Base-by-base conservation (phyloP, 805 yeast genomes). In the Lipomyces orientalis region DNA sequence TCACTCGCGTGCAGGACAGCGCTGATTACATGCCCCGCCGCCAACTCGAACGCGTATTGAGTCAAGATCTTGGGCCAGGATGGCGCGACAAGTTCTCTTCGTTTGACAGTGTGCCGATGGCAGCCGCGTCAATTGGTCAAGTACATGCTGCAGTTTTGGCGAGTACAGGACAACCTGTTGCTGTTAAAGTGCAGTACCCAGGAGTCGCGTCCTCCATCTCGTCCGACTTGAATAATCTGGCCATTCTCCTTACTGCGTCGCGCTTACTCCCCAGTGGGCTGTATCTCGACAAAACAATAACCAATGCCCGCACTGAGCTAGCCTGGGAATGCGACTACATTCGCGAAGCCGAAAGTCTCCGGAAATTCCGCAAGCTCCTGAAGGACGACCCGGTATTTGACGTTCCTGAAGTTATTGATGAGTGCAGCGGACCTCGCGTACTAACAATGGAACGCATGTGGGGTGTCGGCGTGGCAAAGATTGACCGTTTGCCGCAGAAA, bases 271-370 rank as follows among this genome's bases (percentile, higher is more conserved):
- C 99, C 22, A 89, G 90, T 58, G 99, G 99, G 0, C 82, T 95
- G 73, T 95, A 92, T 75, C 83, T 96, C 57, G 98, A 95, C 72
- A 90, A 89, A 73, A 91, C 98, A 29, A 88, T 95, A 65, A 97
- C 90, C 29, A 94, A 93, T 78, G 98, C 99, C 0, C 85, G 99
- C 72, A 86, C 86, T 19, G 99, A 95, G 78, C 83, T 95, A 72
- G 93, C 92, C 73, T 94, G 98, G 98, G 99, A 95, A 79, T 94
- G 98, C 79, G 98, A 95, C 79, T 95, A 95, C 76, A 79, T 88
- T 33, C 86, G 98, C 71, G 99, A 95, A 78, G 97, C 97, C 0
- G 85, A 84, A 67, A 89, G 88, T 74, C 80, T 93, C 71, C 86
- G 86, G 55, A 83, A 88, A 71, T 94, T 91, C 80, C 79, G 86